Conservation (phyloP, 108 stramenopile species). For the Cyclotella baltica region DNA sequence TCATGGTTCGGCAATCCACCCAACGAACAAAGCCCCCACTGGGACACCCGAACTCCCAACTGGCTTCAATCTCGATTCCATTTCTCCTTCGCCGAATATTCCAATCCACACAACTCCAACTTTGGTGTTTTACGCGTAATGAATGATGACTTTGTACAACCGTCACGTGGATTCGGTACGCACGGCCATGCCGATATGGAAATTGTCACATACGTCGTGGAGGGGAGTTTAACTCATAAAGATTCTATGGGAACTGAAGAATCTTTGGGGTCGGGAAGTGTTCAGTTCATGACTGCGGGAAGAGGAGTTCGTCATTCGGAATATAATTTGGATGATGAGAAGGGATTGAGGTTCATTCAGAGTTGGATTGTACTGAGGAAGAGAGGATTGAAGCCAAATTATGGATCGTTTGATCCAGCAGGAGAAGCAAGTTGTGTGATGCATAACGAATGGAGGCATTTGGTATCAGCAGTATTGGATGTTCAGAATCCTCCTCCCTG, state of each 20-base stretch:
- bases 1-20: constrained; percentile 73
- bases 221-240: constrained; percentile 77
- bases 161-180: constrained; percentile 75
- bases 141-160: constrained; percentile 89
- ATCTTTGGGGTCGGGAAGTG: constrained; percentile 68
- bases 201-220: constrained; percentile 81
- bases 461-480: constrained; percentile 61
- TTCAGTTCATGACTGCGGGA: constrained; percentile 90
- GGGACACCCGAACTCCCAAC: constrained; percentile 65
- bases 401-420: constrained; percentile 62
- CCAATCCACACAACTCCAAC: constrained; percentile 56
- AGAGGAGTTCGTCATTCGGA: constrained; percentile 78
- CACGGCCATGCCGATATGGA: constrained; percentile 84
- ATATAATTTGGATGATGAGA: constrained; percentile 60
- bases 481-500: too few species aligned
- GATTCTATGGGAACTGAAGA: constrained; percentile 84
- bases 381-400: constrained; percentile 66
- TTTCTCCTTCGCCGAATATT: constrained; percentile 87
- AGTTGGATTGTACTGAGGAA: constrained; percentile 78
- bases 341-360: constrained; percentile 83
- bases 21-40: constrained; percentile 60
- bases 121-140: constrained; percentile 86
- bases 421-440: constrained; percentile 3
- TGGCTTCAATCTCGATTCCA: constrained; percentile 91
- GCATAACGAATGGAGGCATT: constrained; percentile 64